These are phyloP conservation scores for Pichia ethanolica DNA, from an alignment of 805 yeast genomes.

Conservation along the genomic window DNA sequence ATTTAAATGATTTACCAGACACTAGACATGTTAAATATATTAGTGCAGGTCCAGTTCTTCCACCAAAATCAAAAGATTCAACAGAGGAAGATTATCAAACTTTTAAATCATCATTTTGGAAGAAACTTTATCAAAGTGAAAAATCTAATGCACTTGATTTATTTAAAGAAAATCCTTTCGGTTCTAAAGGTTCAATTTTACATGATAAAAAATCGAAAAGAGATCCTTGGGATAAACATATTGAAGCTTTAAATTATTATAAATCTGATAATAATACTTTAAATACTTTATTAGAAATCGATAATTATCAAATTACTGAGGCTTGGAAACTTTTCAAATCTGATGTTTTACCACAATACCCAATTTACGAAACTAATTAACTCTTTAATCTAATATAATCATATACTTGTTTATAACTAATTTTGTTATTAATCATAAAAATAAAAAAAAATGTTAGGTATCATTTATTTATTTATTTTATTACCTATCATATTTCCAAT, in stretches of 20 bases:
- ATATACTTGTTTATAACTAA: too few relatives aligned
- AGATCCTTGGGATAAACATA: conserved; percentile 39
- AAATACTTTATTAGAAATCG: conserved; percentile 20
- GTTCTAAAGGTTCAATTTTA: conserved; percentile 36
- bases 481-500: background rate
- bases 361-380: conserved; percentile 12
- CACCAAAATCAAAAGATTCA: conserved; percentile 8
- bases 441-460: background rate
- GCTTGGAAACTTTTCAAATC: conserved; percentile 18
- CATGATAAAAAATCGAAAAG: conserved; percentile 42
- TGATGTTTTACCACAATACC: conserved; percentile 13
- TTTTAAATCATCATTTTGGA: conserved; percentile 34
- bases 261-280: conserved; percentile 13
- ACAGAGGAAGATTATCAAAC: conserved; percentile 10
- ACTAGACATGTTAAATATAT: conserved; percentile 36
- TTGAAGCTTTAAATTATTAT: background rate
- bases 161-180: conserved; percentile 53
- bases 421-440: too few relatives aligned
- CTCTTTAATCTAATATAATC: background rate
- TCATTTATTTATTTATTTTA: background rate
- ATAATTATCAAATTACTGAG: conserved; percentile 22
- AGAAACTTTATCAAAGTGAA: conserved; percentile 43
- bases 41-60: conserved; percentile 53
- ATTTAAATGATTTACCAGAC: conserved; percentile 15
- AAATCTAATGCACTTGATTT: conserved; percentile 42